Conservation (phyloP, 106 monocot species). For the Hemerocallis citrina region DNA sequence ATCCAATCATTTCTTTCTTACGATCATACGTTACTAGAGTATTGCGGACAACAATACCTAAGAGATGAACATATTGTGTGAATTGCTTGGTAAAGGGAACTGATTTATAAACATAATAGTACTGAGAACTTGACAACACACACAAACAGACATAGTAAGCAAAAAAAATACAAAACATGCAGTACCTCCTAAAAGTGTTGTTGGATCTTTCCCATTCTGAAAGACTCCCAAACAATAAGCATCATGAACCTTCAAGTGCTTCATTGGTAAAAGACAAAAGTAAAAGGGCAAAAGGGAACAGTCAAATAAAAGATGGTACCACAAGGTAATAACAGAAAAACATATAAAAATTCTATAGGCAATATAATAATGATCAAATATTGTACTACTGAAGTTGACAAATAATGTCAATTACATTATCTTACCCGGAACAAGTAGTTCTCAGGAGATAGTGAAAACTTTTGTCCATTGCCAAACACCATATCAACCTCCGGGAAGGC, state of each 20-base stretch:
- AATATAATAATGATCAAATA: background rate
- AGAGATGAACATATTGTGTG: conserved; percentile 7
- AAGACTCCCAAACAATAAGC: conserved; percentile 97
- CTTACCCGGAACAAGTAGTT: conserved; percentile 95
- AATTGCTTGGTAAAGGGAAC: background rate
- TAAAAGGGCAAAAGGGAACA: background rate
- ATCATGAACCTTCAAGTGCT: conserved; percentile 89
- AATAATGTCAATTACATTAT: background rate
- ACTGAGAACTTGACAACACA: background rate
- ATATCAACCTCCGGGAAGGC: conserved; percentile 83
- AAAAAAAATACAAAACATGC: background rate
- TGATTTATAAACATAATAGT: background rate
- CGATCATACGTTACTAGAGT: conserved; percentile 95
- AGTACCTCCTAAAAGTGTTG: conserved; percentile 92
- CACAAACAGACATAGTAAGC: background rate
- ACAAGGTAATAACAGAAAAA: background rate
- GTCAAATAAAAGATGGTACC: background rate
- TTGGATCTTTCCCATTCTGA: conserved; percentile 78
- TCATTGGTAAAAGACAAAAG: conserved; percentile 17
- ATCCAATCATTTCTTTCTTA: conserved; percentile 83
- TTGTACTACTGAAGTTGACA: background rate
- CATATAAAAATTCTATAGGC: too few relatives aligned
- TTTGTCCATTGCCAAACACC: conserved; percentile 86
- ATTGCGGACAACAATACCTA: conserved; percentile 92
- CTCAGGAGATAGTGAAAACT: conserved; percentile 76